Percentiles rank a stretch among this genome's conserved stretches.
phyloP scores from a whole-genome alignment of 139 green algal species.

The Chlorella sp. region DNA sequence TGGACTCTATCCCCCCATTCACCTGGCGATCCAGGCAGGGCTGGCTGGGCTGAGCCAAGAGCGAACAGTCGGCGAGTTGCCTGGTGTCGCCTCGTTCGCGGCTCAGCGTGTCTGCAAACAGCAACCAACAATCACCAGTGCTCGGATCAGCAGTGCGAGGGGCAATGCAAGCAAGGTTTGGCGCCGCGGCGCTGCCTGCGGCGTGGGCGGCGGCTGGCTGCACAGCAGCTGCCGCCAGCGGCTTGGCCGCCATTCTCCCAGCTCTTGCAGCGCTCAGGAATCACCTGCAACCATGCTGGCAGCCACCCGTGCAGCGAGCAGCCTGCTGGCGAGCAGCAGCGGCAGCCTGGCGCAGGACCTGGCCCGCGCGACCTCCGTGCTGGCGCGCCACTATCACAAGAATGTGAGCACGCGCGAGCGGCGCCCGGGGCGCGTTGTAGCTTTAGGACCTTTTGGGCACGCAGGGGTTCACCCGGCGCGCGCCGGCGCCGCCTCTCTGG shows the following conservation, averaged over 20 bases:
- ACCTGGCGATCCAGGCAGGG: too few species aligned
- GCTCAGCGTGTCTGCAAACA: background rate
- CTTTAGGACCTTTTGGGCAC: too few species aligned
- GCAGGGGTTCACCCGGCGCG: too few species aligned
- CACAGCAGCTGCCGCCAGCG: too few species aligned
- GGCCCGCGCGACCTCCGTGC: background rate
- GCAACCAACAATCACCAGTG: background rate
- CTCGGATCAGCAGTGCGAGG: too few species aligned
- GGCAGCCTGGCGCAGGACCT: conserved; percentile 2
- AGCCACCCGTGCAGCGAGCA: background rate
- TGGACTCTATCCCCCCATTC: too few species aligned
- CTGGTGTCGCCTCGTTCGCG: too few species aligned
- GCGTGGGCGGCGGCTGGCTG: background rate
- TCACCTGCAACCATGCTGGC: conserved; percentile 10
- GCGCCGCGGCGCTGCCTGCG: background rate
- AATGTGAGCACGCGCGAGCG: conserved; percentile 52
- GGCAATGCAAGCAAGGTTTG: too few species aligned
- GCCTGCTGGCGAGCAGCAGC: conserved; percentile 12
- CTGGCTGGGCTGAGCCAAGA: too few species aligned
- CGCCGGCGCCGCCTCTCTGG: too few species aligned
- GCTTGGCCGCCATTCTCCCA: background rate
- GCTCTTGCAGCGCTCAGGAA: background rate
- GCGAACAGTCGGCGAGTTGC: too few species aligned
- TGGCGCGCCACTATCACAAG: conserved; percentile 72
- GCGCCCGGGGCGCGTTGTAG: too few species aligned